phyloP scores from a whole-genome alignment of 164 flowering plant species.

The Vitis labrusca region DNA sequence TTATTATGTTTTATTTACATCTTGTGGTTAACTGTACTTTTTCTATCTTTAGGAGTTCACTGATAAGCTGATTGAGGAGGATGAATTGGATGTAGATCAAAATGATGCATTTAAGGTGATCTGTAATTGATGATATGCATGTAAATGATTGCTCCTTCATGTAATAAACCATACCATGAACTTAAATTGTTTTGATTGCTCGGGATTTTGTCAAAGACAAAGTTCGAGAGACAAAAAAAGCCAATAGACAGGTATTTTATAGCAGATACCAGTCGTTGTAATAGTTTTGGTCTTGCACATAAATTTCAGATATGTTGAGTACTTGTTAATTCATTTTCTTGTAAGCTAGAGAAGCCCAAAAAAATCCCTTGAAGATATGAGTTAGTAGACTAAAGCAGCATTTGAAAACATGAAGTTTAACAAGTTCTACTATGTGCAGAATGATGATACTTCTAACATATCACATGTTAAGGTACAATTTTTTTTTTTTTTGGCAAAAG shows the following conservation, averaged over 20 bases:
- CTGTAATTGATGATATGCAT: too few relatives aligned
- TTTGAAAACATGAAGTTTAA: too few relatives aligned
- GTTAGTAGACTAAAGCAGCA: conserved; percentile 31
- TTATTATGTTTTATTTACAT: too few relatives aligned
- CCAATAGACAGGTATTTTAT: conserved; percentile 21
- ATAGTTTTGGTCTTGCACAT: neutral
- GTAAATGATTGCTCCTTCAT: too few relatives aligned
- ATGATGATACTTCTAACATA: conserved; percentile 81
- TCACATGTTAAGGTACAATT: conserved; percentile 70
- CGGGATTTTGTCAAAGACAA: conserved; percentile 81
- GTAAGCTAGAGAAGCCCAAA: conserved; percentile 82
- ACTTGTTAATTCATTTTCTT: conserved; percentile 8
- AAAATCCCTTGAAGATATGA: conserved; percentile 76
- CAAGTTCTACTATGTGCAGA: conserved; percentile 85
- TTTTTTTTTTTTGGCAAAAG: too few relatives aligned
- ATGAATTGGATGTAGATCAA: too few relatives aligned
- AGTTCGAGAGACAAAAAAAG: conserved; percentile 80
- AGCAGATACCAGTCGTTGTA: too few relatives aligned
- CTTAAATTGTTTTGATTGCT: conserved; percentile 2
- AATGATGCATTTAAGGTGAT: too few relatives aligned
- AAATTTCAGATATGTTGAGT: neutral
- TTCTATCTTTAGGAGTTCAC: too few relatives aligned
- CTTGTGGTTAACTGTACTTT: too few relatives aligned
- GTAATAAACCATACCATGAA: too few relatives aligned
- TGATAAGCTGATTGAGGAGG: too few relatives aligned